These are phyloP conservation scores for Suhomyces coccinellae DNA, from an alignment of 1,139 yeast genomes.

Conservation along the genomic window DNA sequence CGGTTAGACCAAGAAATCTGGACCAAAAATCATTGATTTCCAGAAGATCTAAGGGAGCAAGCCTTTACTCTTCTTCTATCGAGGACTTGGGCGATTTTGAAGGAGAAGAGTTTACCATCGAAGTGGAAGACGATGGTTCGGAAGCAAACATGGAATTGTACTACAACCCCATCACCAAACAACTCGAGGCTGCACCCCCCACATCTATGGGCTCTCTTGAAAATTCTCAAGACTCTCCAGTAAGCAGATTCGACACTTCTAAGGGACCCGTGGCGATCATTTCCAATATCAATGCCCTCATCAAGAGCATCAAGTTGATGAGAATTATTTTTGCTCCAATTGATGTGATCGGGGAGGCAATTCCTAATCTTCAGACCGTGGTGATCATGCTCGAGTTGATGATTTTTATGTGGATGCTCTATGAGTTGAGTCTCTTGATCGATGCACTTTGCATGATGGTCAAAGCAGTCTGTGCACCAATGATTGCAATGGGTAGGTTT, in stretches of 20 bases:
- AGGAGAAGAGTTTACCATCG: conserved; percentile 30
- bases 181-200: conserved; percentile 36
- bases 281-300: conserved; percentile 33
- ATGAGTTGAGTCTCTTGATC: conserved; percentile 43
- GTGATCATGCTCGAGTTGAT: conserved; percentile 41
- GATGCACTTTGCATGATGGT: conserved; percentile 51
- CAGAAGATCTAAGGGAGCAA: conserved; percentile 1
- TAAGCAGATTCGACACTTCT: conserved; percentile 1
- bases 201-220: conserved; percentile 25
- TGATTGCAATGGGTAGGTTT: conserved; percentile 48
- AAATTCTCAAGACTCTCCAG: neutral
- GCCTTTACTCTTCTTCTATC: conserved; percentile 1
- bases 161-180: conserved; percentile 36
- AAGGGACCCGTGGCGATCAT: conserved; percentile 15
- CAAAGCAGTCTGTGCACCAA: conserved; percentile 50
- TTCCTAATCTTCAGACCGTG: conserved; percentile 42
- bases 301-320: conserved; percentile 41
- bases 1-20: conserved; percentile 20
- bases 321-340: conserved; percentile 44
- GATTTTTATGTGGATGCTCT: conserved; percentile 45
- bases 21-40: conserved; percentile 1
- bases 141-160: conserved; percentile 31
- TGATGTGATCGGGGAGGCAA: conserved; percentile 40
- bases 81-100: conserved; percentile 9
- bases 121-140: conserved; percentile 32